A percentile compares a stretch with the other conserved stretches of the same genome.
phyloP scores from a whole-genome alignment of 2,329 filamentous ascomycete species.

The Cercospora zeina region DNA sequence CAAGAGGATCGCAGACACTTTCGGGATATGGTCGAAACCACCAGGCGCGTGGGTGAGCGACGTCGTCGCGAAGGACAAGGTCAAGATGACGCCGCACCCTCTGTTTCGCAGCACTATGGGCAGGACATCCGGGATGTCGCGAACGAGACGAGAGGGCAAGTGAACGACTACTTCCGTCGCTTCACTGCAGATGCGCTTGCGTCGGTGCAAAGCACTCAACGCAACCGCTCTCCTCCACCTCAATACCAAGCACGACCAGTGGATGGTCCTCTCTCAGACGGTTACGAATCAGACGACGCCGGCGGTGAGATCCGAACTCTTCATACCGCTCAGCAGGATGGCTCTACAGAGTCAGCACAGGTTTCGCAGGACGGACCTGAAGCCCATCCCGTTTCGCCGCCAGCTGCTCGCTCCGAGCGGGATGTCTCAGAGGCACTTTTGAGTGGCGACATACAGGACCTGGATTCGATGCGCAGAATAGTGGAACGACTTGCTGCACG shows the following conservation, averaged over 20 bases:
- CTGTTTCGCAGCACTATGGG: conserved; percentile 28
- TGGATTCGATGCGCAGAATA: conserved; percentile 70
- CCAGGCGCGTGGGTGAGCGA: conserved; percentile 4
- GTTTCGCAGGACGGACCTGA: conserved; percentile 32
- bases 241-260: conserved; percentile 27
- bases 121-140: conserved; percentile 22
- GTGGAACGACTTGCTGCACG: conserved; percentile 68
- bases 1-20: conserved; percentile 14
- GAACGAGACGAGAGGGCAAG: conserved; percentile 25
- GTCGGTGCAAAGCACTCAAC: neutral
- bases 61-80: neutral
- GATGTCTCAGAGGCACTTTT: conserved; percentile 32
- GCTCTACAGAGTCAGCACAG: conserved; percentile 17
- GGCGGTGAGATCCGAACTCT: conserved; percentile 17
- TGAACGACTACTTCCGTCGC: conserved; percentile 32
- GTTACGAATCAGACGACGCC: conserved; percentile 6
- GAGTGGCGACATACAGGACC: conserved; percentile 39
- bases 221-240: conserved; percentile 31
- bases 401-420: conserved; percentile 27
- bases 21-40: conserved; percentile 18
- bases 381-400: conserved; percentile 35
- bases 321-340: conserved; percentile 20
- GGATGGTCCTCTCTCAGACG: conserved; percentile 10
- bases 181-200: conserved; percentile 26
- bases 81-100: conserved; percentile 7